Percentiles rank a stretch among this genome's conserved stretches.
Conservation (phyloP, 2,329 filamentous ascomycete species). For the Beauveria pseudobassiana region DNA sequence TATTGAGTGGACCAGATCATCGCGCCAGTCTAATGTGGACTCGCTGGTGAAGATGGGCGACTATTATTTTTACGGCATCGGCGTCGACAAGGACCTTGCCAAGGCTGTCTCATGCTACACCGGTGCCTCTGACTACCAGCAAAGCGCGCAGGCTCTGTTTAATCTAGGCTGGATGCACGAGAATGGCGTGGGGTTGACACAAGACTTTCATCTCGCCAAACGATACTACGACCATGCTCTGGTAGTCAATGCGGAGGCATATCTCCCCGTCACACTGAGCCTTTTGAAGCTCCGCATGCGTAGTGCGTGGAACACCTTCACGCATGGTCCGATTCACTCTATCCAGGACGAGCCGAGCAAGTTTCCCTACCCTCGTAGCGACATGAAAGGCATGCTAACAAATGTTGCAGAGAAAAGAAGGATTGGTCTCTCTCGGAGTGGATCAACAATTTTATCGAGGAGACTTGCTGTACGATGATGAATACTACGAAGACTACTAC, state of each 20-base stretch:
- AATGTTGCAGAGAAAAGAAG: slow-evolving; percentile 52
- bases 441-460: slow-evolving; percentile 77
- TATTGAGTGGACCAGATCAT: slow-evolving; percentile 91
- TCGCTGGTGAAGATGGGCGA: slow-evolving; percentile 97
- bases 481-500: slow-evolving; percentile 46
- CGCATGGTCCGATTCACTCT: slow-evolving; percentile 81
- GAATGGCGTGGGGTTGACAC: slow-evolving; percentile 83
- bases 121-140: slow-evolving; percentile 81
- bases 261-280: slow-evolving; percentile 84
- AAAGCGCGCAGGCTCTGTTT: slow-evolving; percentile 91
- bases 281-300: slow-evolving; percentile 76
- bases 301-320: slow-evolving; percentile 92
- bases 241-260: slow-evolving; percentile 87
- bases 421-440: slow-evolving; percentile 78
- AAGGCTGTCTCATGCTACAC: slow-evolving; percentile 93
- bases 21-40: slow-evolving; percentile 88
- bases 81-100: slow-evolving; percentile 61
- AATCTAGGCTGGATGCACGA: slow-evolving; percentile 99
- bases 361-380: slow-evolving; percentile 25
- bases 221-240: slow-evolving; percentile 90
- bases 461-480: slow-evolving; percentile 57
- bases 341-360: slow-evolving; percentile 84
- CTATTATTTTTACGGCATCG: slow-evolving; percentile 83
- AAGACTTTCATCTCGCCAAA: slow-evolving; percentile 96
- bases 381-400: background rate